Base-by-base conservation (phyloP, 768 basidiomycete genomes). In the Panus rudis region DNA sequence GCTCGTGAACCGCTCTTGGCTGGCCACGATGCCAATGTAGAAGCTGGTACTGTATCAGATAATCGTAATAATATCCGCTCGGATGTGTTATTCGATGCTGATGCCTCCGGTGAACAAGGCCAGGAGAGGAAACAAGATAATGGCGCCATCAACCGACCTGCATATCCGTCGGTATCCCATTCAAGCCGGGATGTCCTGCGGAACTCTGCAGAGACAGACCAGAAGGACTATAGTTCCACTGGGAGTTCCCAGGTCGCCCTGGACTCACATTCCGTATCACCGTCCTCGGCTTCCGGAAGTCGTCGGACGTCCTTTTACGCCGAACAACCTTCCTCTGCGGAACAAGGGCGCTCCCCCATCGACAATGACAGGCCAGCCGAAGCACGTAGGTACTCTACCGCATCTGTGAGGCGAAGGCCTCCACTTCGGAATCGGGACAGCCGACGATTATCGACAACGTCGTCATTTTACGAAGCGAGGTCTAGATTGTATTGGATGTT, bases 381-480 rank as follows among this genome's bases (percentile, higher is more conserved):
- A 37, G 35, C 34, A 46, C 25, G 34, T 39, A 31, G 23, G 24
- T 37, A 37, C 39, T 32, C 24, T 25, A 25, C 14, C 13, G 26
- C n/a, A 4, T 6, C 31, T 21, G 45, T 38, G n/a, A n/a, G n/a
- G n/a, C n/a, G n/a, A n/a, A n/a, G n/a, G n/a, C n/a, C n/a, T n/a
- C n/a, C n/a, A n/a, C n/a, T 17, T 14, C n/a, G 33, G 33, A 35
- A 20, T 7, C 8, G 33, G 7, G 16, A 17, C n/a, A 46, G 45
- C 39, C 42, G 51, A 19, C 46, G 48, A 24, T 31, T 49, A 27
- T 50, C 49, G 12, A 45, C 43, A 19, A 46, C 50, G 4, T 71
- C 76, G 3, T 75, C 76, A 1, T 51, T 71, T 4, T 67, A 70
- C 50, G 71, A 63, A 34, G 52, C 52, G 31, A 56, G 75, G 48